Evolutionary conservation across 2,329 filamentous ascomycete species (phyloP), one percentile per base, ranked within the genome.

Genomic region (Nectriaceae sp.): DNA sequence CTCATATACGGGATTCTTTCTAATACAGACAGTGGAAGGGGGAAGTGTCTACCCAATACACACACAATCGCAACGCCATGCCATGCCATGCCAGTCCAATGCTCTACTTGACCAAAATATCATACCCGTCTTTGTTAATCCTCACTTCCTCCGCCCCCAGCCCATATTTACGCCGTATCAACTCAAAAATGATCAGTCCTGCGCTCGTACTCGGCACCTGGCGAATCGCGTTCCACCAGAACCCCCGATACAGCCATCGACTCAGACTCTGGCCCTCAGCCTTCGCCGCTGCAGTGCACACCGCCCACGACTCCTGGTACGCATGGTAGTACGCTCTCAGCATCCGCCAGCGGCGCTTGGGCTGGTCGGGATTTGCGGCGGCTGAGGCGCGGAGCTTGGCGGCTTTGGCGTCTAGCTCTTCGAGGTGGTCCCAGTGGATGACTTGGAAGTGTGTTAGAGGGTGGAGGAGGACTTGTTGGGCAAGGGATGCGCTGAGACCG

Each of bases 121-220:
- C 84, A 57, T 88, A 88, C 2, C 85, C 85, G 54, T 88, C 85
- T 64, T 82, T 82, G 41, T 77, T 79, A 44, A 88, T 89, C 56
- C 76, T 77, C 53, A 84, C 83, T 59, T 79, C 78, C 42, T 87
- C 84, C 16, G 75, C 75, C 2, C 79, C 77, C 49, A 80, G 74
- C 2, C 84, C 85, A 57, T 90, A 91, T 68, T 89, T 89, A 29
- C 87, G 75, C 47, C 88, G 74, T 31, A 90, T 83, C 38, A 92
- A 64, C 69, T 92, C 88, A 64, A 92, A 92, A 18, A 90, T 88
- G 56, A 92, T 89, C 50, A 92, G 65, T 0, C 87, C 88, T 0
- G 88, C 88, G 50, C 84, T 88, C 2, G 88, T 91, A 63, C 86
- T 89, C 0, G 88, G 88, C 2, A 89, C 85, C 68, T 90, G 87